Evolutionary conservation across 306 rosid genomes (phyloP).

Genomic region (Vigna trinervia): DNA sequence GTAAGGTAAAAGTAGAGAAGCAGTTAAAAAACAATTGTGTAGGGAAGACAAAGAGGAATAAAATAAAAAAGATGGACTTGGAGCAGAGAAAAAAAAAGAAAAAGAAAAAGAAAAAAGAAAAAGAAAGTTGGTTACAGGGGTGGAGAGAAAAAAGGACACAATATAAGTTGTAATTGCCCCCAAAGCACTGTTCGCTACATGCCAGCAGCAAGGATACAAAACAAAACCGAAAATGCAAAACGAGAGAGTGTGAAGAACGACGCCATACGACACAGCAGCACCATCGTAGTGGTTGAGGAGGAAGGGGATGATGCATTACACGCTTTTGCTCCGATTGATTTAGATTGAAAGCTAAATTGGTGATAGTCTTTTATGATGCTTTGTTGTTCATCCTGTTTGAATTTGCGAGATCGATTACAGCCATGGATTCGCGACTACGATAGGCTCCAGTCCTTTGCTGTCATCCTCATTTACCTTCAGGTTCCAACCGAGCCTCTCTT

Average conservation of each 20-base stretch:
- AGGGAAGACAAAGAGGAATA: background rate
- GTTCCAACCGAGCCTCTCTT: constrained; percentile 26
- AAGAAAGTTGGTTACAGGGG: constrained; percentile 50
- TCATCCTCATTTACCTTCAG: constrained; percentile 88
- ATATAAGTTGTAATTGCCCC: constrained; percentile 24
- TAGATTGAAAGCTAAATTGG: background rate
- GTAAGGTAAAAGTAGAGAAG: too few relatives aligned
- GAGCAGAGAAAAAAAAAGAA: background rate
- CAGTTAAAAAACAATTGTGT: too few relatives aligned
- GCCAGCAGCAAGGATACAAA: constrained; percentile 10
- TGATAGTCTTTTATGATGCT: constrained; percentile 63
- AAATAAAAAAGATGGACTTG: constrained; percentile 5
- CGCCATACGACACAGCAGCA: background rate
- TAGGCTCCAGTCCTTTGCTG: constrained; percentile 80
- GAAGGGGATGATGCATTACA: constrained; percentile 19
- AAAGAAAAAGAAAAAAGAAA: background rate
- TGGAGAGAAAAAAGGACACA: constrained; percentile 38
- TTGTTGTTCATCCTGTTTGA: constrained; percentile 58
- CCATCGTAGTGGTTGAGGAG: background rate
- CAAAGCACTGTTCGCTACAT: background rate
- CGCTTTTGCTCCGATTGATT: constrained; percentile 27
- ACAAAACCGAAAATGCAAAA: background rate
- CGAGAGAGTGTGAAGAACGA: constrained; percentile 8
- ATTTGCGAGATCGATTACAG: constrained; percentile 72
- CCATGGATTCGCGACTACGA: constrained; percentile 93